Conservation (phyloP, 495 filamentous ascomycete species). For the Penicillium crystallinum region DNA sequence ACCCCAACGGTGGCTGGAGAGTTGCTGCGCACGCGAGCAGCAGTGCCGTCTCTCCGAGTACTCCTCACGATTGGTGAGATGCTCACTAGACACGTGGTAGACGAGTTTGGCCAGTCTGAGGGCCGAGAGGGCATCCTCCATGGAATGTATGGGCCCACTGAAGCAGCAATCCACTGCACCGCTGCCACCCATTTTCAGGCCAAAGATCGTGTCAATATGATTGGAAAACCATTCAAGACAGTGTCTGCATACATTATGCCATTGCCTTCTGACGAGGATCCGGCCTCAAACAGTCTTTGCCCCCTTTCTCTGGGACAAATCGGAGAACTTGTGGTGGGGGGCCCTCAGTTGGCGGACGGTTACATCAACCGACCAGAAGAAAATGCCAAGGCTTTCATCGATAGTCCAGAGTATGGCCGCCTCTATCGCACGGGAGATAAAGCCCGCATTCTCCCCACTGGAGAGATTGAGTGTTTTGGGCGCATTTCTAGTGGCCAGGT, state of each 20-base stretch:
- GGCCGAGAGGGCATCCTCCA: conserved; percentile 52
- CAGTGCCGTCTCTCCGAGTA: conserved; percentile 56
- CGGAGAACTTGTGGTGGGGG: conserved; percentile 81
- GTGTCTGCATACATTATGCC: conserved; percentile 68
- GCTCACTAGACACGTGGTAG: conserved; percentile 65
- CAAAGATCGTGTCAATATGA: conserved; percentile 53
- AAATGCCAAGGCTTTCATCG: conserved; percentile 61
- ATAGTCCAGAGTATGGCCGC: conserved; percentile 46
- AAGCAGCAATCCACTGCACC: conserved; percentile 76
- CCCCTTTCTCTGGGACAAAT: conserved; percentile 63
- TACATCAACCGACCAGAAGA: conserved; percentile 76
- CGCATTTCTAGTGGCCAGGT: conserved; percentile 72
- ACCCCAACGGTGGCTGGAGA: conserved; percentile 76
- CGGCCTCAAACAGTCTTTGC: conserved; percentile 26
- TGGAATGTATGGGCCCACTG: conserved; percentile 86
- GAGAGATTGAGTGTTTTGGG: conserved; percentile 74
- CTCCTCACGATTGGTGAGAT: conserved; percentile 85
- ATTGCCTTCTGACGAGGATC: conserved; percentile 26
- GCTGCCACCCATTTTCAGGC: conserved; percentile 43
- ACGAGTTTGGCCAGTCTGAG: conserved; percentile 58
- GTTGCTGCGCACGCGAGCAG: conserved; percentile 54
- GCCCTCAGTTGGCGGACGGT: conserved; percentile 66
- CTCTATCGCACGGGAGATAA: conserved; percentile 85
- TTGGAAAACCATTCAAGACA: conserved; percentile 68
- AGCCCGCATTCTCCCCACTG: conserved; percentile 58